Conservation (phyloP, 345 rosid species). For the Populus ilicifolia region DNA sequence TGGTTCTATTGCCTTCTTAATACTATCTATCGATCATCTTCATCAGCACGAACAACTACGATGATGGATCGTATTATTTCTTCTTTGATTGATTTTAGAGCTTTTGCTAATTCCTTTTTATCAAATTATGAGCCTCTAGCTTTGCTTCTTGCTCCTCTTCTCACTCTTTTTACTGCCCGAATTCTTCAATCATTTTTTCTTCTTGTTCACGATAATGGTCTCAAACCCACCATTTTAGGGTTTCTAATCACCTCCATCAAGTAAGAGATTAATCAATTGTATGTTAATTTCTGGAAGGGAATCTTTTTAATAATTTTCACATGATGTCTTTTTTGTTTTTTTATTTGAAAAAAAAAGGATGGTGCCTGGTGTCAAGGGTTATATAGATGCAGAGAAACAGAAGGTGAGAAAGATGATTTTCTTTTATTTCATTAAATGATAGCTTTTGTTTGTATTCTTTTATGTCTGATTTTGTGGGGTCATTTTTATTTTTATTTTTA, state of each 20-base stretch:
- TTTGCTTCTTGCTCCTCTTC: conserved; percentile 56
- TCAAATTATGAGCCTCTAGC: conserved; percentile 68
- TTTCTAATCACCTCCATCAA: conserved; percentile 57
- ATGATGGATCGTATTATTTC: background rate
- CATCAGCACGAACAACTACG: background rate
- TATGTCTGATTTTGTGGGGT: background rate
- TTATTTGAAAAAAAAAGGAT: conserved; percentile 35
- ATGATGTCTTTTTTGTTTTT: background rate
- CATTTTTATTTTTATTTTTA: background rate
- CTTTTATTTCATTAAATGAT: background rate
- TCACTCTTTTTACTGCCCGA: conserved; percentile 59
- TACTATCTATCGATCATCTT: background rate
- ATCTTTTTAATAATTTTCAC: background rate
- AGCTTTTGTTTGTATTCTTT: background rate
- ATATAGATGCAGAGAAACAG: conserved; percentile 87
- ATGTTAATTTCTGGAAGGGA: background rate
- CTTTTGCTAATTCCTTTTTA: conserved; percentile 51
- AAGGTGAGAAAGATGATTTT: conserved; percentile 51
- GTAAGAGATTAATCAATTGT: conserved; percentile 28
- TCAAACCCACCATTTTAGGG: conserved; percentile 47
- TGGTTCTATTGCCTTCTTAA: background rate
- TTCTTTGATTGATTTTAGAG: conserved; percentile 35
- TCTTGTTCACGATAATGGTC: conserved; percentile 55
- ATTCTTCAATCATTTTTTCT: conserved; percentile 42
- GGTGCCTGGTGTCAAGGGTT: conserved; percentile 74